phyloP scores from a whole-genome alignment of 2,329 filamentous ascomycete genomes.

The Calonectria hawksworthii region DNA sequence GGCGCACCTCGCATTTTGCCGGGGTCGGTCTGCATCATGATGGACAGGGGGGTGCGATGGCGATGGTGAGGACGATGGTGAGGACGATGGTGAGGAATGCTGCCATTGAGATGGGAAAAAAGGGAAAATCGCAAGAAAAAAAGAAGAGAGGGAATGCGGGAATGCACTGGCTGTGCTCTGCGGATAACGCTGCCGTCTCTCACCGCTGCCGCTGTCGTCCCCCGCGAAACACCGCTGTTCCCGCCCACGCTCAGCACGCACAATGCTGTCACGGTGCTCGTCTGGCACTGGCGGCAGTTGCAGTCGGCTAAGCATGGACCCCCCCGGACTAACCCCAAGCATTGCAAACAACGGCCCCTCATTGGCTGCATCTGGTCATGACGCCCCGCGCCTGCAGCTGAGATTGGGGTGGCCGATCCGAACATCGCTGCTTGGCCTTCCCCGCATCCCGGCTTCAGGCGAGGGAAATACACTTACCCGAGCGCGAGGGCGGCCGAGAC shows the following conservation, averaged over 20 bases:
- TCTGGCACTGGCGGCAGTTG: constrained; percentile 29
- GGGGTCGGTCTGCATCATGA: background rate
- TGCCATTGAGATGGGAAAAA: background rate
- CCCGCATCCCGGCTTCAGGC: constrained; percentile 4
- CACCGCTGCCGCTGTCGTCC: too few species aligned
- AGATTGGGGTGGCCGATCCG: constrained; percentile 17
- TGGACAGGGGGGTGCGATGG: background rate
- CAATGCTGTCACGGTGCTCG: background rate
- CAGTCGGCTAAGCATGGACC: constrained; percentile 25
- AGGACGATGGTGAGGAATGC: background rate
- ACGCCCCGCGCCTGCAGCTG: constrained; percentile 1
- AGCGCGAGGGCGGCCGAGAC: background rate
- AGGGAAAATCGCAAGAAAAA: background rate
- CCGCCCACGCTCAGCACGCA: background rate
- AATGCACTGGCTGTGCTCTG: background rate
- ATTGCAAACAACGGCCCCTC: constrained; percentile 13
- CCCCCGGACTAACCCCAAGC: background rate
- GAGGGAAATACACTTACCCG: constrained; percentile 36
- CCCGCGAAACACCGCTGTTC: background rate
- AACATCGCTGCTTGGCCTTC: background rate
- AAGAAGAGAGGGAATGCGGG: background rate
- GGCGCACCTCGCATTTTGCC: constrained; percentile 12
- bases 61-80: too few species aligned
- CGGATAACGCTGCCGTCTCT: background rate
- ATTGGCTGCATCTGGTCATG: constrained; percentile 13